A percentile compares a stretch with the other conserved stretches of the same genome.
Evolutionary conservation across 2,329 filamentous ascomycete genomes (phyloP).

Genomic region (Passalora sequoiae): DNA sequence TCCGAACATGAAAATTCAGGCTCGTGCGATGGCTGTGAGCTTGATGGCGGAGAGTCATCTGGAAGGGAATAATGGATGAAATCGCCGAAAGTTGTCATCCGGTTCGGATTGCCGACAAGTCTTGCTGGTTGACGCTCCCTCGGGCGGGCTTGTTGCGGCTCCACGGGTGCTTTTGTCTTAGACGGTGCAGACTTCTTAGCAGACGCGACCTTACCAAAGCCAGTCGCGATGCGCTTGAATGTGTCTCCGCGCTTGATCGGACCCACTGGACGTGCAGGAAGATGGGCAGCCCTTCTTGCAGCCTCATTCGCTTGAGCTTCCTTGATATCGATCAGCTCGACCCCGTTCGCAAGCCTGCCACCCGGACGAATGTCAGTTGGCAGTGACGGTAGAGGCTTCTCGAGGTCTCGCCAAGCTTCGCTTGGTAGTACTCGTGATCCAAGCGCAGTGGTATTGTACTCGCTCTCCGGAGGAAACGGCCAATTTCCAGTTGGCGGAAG

Average conservation of each 20-base stretch:
- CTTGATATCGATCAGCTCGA: neutral
- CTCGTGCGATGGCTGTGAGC: neutral
- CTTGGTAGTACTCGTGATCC: no score
- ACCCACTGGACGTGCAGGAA: neutral
- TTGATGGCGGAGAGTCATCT: neutral
- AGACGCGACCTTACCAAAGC: neutral
- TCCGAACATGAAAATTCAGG: neutral
- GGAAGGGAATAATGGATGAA: neutral
- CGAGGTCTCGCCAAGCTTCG: neutral
- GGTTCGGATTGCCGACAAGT: neutral
- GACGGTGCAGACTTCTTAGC: neutral
- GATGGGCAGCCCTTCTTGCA: neutral
- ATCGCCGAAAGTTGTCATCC: neutral
- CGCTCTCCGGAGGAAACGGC: no score
- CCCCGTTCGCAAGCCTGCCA: neutral
- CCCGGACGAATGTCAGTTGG: neutral
- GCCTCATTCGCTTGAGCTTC: neutral
- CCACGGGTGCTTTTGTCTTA: neutral
- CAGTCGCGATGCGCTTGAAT: neutral
- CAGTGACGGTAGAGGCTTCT: neutral
- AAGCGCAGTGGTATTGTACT: no score
- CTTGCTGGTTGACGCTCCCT: neutral
- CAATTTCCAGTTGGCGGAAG: neutral
- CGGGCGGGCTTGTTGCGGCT: neutral
- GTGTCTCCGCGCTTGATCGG: neutral